Percentiles rank a stretch among this genome's conserved stretches.
phyloP scores from a whole-genome alignment of 352 stramenopile species.

The Phytophthora fragariaefolia region DNA sequence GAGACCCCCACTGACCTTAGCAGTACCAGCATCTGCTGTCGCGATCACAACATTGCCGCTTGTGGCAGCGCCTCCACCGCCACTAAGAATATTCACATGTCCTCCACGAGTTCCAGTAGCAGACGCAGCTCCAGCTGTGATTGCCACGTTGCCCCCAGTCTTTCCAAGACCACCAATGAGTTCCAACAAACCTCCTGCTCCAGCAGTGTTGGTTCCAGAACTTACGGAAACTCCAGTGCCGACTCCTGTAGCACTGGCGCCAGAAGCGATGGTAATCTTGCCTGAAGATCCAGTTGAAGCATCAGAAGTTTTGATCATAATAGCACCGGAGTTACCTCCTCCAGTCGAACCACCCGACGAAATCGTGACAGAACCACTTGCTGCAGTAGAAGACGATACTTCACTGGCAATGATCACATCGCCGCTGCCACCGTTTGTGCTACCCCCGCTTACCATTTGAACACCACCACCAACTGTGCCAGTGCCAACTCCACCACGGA shows the following conservation, averaged over 20 bases:
- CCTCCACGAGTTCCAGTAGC: conserved; percentile 13
- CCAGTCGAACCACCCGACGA: conserved; percentile 22
- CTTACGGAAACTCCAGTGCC: conserved; percentile 13
- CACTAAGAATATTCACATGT: conserved; percentile 26
- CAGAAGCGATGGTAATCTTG: conserved; percentile 20
- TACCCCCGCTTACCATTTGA: conserved; percentile 27
- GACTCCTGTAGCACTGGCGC: conserved; percentile 4
- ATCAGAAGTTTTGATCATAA: conserved; percentile 25
- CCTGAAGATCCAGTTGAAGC: conserved; percentile 27
- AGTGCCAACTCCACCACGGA: conserved; percentile 29
- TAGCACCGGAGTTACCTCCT: conserved; percentile 26
- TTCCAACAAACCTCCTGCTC: conserved; percentile 18
- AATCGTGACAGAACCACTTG: conserved; percentile 24
- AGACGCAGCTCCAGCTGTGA: conserved; percentile 18
- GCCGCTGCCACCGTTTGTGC: conserved; percentile 50
- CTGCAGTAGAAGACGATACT: conserved; percentile 18
- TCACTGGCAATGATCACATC: conserved; percentile 58
- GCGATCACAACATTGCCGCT: conserved; percentile 36
- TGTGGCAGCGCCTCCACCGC: conserved; percentile 10
- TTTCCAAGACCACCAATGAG: conserved; percentile 25
- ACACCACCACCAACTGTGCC: conserved; percentile 23
- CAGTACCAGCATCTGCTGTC: conserved; percentile 26
- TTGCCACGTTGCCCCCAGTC: conserved; percentile 16
- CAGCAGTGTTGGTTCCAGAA: conserved; percentile 14
- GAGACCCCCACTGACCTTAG: conserved; percentile 33